Evolutionary conservation across 768 basidiomycete genomes (phyloP).

Genomic region (Calocera viscosa): DNA sequence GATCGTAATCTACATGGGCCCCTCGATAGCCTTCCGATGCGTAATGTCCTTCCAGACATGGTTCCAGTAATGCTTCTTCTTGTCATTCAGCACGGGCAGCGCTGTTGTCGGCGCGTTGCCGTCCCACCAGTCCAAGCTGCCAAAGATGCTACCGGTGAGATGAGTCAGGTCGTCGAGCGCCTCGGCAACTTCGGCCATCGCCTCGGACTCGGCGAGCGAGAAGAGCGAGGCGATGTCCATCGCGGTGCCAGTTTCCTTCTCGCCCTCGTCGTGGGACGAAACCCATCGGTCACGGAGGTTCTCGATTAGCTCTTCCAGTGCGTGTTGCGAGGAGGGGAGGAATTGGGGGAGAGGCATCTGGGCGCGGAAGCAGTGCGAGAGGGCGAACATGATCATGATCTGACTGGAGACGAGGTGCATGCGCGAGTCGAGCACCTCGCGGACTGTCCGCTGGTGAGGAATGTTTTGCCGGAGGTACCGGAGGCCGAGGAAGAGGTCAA

Average conservation of each 20-base stretch:
- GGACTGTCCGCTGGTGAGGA: not conserved
- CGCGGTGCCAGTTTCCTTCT: not conserved
- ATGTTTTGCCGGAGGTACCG: not conserved
- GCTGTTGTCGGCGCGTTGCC: not conserved
- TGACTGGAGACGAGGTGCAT: not conserved
- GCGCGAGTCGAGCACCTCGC: not conserved
- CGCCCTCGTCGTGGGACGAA: not conserved
- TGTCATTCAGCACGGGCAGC: not conserved
- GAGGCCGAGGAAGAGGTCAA: not conserved
- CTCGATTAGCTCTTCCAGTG: not conserved
- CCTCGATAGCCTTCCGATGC: not conserved
- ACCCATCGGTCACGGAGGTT: not conserved
- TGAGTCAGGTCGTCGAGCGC: not conserved
- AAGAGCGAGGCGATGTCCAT: not conserved
- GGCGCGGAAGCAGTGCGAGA: not conserved
- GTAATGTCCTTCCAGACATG: not conserved
- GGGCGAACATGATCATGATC: not conserved
- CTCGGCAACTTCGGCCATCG: not conserved
- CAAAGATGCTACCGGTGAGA: not conserved
- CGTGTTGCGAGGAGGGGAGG: not conserved
- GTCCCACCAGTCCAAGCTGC: not conserved
- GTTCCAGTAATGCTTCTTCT: not conserved
- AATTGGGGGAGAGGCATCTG: not conserved
- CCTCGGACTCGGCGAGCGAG: not conserved
- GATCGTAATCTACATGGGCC: not conserved